phyloP scores from a whole-genome alignment of 306 rosid species.

The Rosa chinensis region DNA sequence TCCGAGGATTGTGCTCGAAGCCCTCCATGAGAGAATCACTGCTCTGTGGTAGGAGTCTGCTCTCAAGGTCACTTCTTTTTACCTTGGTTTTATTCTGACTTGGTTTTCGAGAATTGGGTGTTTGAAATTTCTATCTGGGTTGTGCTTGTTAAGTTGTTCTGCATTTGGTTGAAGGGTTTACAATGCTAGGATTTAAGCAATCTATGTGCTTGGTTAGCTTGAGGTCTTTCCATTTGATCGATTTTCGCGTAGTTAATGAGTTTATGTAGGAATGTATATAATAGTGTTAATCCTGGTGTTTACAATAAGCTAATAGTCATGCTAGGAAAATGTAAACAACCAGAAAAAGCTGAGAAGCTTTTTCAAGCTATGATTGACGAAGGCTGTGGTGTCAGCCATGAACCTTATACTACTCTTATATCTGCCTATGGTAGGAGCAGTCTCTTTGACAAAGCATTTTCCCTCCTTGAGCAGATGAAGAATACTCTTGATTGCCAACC shows the following conservation, averaged over 20 bases:
- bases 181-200: not conserved
- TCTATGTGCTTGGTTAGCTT: not conserved
- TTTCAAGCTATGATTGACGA: constrained; percentile 82
- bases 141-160: not conserved
- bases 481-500: constrained; percentile 67
- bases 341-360: too few species aligned
- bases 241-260: not conserved
- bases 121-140: constrained; percentile 1
- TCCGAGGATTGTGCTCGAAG: constrained; percentile 82
- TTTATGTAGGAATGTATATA: not conserved
- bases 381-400: constrained; percentile 65
- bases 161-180: not conserved
- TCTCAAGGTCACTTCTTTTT: constrained; percentile 56
- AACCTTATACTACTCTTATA: constrained; percentile 80
- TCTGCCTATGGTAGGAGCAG: constrained; percentile 91
- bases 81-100: not conserved
- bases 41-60: constrained; percentile 95
- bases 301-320: constrained; percentile 82
- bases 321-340: constrained; percentile 94
- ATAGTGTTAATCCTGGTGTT: constrained; percentile 33
- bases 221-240: not conserved
- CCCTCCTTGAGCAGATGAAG: constrained; percentile 78
- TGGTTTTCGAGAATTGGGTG: not conserved
- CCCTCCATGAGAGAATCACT: constrained; percentile 71
- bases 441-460: constrained; percentile 75